Evolutionary conservation across 768 basidiomycete species (phyloP), one percentile per base, ranked within the genome.

Genomic region (Pleurotus cornucopiae): DNA sequence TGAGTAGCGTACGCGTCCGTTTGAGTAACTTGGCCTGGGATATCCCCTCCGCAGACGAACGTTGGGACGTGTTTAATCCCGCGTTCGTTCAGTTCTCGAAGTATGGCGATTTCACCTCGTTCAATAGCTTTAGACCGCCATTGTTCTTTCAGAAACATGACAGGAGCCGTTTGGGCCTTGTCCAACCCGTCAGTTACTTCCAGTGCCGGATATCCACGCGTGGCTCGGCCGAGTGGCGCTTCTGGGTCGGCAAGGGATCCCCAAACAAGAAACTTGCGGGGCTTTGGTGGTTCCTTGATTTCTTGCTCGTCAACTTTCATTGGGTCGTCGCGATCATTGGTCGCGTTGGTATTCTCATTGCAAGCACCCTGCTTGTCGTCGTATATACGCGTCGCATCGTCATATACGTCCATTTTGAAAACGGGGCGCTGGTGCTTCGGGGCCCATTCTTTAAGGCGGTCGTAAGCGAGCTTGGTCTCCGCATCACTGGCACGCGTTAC

Each of bases 21-120:
- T 9, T 20, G 41, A 21, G 54, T 61, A 23, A n/a, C 26, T 39
- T 59, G 55, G n/a, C 54, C 55, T 16, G 21, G 9, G n/a, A 67
- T 52, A 44, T 49, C 48, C 2, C 48, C 48, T 5, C 48, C 48
- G 26, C 48, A 49, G 4, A 26, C 56, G 14, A 57, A 20, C 7
- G 30, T 49, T 0, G 56, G 56, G n/a, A 52, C 39, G 30, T 52
- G 13, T 16, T 13, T 13, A 44, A 57, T 38, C 6, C 39, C 49
- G 5, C 41, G 30, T 2, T 51, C 56, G 23, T 57, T 57, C 37
- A 57, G 37, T 18, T 13, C 20, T 21, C 23, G n/a, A 18, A 57
- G 21, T 7, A 30, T 57, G 14, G 40, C 30, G n/a, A 48, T 38
- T 41, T 57, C 56, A 5, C 61, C 56, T 6, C 37, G 47, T 30